Percentiles rank a stretch among this genome's conserved stretches.
Evolutionary conservation across 2,329 filamentous ascomycete genomes (phyloP).

Genomic region (Xylariaceae sp.): DNA sequence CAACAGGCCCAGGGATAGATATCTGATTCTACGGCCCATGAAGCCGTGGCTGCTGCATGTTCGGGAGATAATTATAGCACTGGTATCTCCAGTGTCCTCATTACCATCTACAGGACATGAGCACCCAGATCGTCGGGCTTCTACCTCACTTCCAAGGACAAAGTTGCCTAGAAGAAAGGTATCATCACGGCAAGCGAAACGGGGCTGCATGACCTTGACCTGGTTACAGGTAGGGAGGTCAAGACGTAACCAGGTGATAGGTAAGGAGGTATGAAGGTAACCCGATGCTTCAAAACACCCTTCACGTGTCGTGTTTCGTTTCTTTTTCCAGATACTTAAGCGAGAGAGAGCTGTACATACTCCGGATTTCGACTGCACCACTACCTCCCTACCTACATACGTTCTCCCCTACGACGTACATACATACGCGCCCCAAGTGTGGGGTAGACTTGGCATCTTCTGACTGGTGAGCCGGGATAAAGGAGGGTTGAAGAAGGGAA

Average conservation of each 20-base stretch:
- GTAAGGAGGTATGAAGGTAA: too few relatives aligned
- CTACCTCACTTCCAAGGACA: background rate
- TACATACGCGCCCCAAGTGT: constrained; percentile 18
- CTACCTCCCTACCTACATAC: too few relatives aligned
- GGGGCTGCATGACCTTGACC: too few relatives aligned
- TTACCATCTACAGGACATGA: too few relatives aligned
- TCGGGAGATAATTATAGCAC: constrained; percentile 27
- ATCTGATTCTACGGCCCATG: constrained; percentile 7
- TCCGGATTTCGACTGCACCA: constrained; percentile 23
- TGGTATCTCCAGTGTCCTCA: too few relatives aligned
- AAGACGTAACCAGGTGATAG: too few relatives aligned
- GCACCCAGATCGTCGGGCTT: too few relatives aligned
- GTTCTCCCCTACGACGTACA: constrained; percentile 20
- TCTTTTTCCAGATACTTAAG: constrained; percentile 28
- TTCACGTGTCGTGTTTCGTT: constrained; percentile 21
- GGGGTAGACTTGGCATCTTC: constrained; percentile 26
- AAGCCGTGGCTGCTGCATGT: constrained; percentile 19
- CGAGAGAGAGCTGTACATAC: constrained; percentile 25
- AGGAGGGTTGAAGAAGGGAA: background rate
- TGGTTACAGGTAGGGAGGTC: too few relatives aligned
- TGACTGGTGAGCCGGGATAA: constrained; percentile 15
- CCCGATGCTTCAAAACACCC: constrained; percentile 17
- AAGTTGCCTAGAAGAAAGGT: too few relatives aligned
- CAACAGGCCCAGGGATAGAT: background rate
- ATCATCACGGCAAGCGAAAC: too few relatives aligned